A percentile compares a stretch with the other conserved stretches of the same genome.
These are phyloP conservation scores for Pichia paraexigua DNA, from an alignment of 805 yeast species.

Conservation along the genomic window DNA sequence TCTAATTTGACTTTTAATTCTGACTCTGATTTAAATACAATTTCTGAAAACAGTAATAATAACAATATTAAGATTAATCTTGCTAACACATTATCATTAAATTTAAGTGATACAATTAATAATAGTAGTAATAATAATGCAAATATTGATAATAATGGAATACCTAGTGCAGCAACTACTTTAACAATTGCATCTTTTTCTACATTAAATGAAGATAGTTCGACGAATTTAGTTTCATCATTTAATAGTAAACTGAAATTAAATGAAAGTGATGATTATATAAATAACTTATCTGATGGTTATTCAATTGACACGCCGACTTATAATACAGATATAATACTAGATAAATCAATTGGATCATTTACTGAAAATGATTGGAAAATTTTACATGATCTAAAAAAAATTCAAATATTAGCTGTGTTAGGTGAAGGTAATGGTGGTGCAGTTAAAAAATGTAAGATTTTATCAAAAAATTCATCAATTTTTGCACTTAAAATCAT, in stretches of 20 bases:
- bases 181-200: constrained; percentile 7
- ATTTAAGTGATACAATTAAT: neutral
- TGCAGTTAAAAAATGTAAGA: constrained; percentile 69
- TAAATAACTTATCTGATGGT: neutral
- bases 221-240: constrained; percentile 2
- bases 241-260: constrained; percentile 3
- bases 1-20: too few relatives aligned
- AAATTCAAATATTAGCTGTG: constrained; percentile 59
- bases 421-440: constrained; percentile 97
- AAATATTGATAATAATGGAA: constrained; percentile 1
- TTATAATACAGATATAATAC: neutral
- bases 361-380: constrained; percentile 71
- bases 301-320: constrained; percentile 2
- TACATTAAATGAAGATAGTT: constrained; percentile 7
- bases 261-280: constrained; percentile 2
- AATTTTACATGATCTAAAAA: constrained; percentile 43
- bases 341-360: constrained; percentile 8
- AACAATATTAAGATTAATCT: neutral
- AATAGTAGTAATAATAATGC: neutral
- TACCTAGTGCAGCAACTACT: constrained; percentile 11
- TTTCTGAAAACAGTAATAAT: neutral
- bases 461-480: constrained; percentile 43
- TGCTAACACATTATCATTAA: neutral
- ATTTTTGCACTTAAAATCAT: constrained; percentile 80
- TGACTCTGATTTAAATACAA: neutral